Evolutionary conservation across 148 eudicot genomes (phyloP), one percentile per base, ranked within the genome.

Genomic region (Pharnaceum exiguum): DNA sequence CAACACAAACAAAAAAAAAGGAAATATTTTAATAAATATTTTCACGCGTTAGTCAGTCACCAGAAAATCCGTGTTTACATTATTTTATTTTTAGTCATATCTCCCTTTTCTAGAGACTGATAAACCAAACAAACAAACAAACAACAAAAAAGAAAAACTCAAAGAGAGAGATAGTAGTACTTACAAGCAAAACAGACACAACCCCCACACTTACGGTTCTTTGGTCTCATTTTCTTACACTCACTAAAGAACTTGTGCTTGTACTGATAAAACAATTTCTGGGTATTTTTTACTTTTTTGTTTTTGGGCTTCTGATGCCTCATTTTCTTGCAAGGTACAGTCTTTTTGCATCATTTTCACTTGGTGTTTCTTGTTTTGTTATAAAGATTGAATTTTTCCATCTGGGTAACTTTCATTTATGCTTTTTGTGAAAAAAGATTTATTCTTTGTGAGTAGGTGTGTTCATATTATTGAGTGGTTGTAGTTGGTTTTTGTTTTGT

Each of bases 31-130:
- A 78, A 43, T 62, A 60, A 70, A 60, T 76, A 78, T 76, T 74
- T 83, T 83, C 78, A 82, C 85, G 96, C 93, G 93, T 72, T 49
- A n/a, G n/a, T n/a, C 51, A 59, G 42, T 67, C 74, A 70, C 70
- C 91, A 71, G 75, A 75, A 76, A 75, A 75, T 80, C 84, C 89
- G 85, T 79, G 79, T 62, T 43, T 52, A 46, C 52, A 29, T 66
- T 66, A 10, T 57, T 33, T 31, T 32, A 38, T 22, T 36, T 61
- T 37, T 53, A 46, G 47, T 53, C 30, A 52, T 36, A 43, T 53
- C 38, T 22, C 43, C 29, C 28, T 11, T 29, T 11, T 7, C 1
- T 6, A n/a, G 16, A 57, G 56, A 59, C n/a, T n/a, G n/a, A n/a
- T n/a, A n/a, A n/a, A n/a, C n/a, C n/a, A n/a, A n/a, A n/a, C n/a